Conservation (phyloP, 2,329 filamentous ascomycete genomes). For the Epicoccum nigrum region DNA sequence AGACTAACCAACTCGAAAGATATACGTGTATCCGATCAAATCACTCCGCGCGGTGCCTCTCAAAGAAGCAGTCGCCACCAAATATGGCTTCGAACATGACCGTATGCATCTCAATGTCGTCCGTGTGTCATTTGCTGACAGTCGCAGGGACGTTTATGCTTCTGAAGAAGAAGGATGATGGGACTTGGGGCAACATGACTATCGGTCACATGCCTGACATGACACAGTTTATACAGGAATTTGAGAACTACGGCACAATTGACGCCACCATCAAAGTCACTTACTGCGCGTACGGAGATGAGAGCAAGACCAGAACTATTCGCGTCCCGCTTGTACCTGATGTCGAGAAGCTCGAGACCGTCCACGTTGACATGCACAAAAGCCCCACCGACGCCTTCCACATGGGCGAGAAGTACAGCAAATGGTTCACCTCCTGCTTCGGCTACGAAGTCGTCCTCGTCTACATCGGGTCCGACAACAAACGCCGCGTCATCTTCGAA, state of each 20-base stretch:
- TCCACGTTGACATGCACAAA: constrained; percentile 53
- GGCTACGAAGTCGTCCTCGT: constrained; percentile 52
- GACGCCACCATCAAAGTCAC: constrained; percentile 47
- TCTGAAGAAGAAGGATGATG: constrained; percentile 46
- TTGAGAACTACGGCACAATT: constrained; percentile 38
- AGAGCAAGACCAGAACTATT: constrained; percentile 35
- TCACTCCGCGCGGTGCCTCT: constrained; percentile 51
- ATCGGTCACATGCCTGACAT: constrained; percentile 49
- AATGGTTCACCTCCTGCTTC: constrained; percentile 54
- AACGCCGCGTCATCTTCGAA: constrained; percentile 49
- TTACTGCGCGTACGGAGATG: constrained; percentile 45
- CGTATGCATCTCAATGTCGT: constrained; percentile 27
- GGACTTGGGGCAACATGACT: constrained; percentile 50
- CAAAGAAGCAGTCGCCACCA: constrained; percentile 48
- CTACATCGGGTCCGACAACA: constrained; percentile 50
- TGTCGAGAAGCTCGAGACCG: constrained; percentile 39
- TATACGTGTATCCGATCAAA: constrained; percentile 58
- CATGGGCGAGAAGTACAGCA: constrained; percentile 51
- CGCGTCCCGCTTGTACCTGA: constrained; percentile 51
- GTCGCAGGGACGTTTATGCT: constrained; percentile 47
- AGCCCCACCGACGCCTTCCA: constrained; percentile 51
- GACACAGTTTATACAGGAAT: constrained; percentile 50
- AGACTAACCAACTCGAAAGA: constrained; percentile 30
- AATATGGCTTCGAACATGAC: constrained; percentile 55
- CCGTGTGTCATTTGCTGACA: constrained; percentile 3